Conservation (phyloP, 345 rosid species). For the Mercurialis annua region DNA sequence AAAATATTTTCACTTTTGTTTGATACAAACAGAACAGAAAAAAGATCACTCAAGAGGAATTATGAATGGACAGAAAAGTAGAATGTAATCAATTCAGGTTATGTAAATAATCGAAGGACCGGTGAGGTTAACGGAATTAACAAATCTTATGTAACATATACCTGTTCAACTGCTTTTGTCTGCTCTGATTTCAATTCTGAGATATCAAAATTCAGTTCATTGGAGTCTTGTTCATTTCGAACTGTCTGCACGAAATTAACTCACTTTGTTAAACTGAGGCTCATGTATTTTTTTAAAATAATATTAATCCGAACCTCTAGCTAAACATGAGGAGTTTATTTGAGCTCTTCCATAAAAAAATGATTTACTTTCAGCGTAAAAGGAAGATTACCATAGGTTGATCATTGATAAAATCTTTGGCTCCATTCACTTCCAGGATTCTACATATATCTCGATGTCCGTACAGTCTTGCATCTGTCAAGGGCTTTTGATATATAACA, state of each 20-base stretch:
- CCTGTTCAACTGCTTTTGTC: slow-evolving; percentile 42
- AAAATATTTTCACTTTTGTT: too few species aligned
- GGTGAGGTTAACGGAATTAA: neutral
- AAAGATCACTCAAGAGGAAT: neutral
- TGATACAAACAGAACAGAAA: too few species aligned
- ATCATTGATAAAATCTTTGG: slow-evolving; percentile 45
- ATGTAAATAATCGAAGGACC: neutral
- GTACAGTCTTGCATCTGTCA: slow-evolving; percentile 58
- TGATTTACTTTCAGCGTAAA: neutral
- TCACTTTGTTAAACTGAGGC: neutral
- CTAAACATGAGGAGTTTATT: too few species aligned
- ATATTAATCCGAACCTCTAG: too few species aligned
- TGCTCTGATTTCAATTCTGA: slow-evolving; percentile 38
- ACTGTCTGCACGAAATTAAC: slow-evolving; percentile 32
- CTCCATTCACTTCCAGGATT: slow-evolving; percentile 61
- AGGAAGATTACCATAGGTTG: slow-evolving; percentile 37
- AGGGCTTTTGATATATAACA: slow-evolving; percentile 39
- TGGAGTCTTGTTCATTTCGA: slow-evolving; percentile 38
- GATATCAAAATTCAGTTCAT: slow-evolving; percentile 49
- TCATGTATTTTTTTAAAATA: too few species aligned
- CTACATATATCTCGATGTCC: slow-evolving; percentile 63
- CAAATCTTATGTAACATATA: slow-evolving; percentile 10
- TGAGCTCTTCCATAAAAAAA: too few species aligned
- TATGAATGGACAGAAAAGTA: neutral
- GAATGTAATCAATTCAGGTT: neutral